phyloP scores from a whole-genome alignment of 2,329 filamentous ascomycete genomes.

The Calonectria henricotiae region DNA sequence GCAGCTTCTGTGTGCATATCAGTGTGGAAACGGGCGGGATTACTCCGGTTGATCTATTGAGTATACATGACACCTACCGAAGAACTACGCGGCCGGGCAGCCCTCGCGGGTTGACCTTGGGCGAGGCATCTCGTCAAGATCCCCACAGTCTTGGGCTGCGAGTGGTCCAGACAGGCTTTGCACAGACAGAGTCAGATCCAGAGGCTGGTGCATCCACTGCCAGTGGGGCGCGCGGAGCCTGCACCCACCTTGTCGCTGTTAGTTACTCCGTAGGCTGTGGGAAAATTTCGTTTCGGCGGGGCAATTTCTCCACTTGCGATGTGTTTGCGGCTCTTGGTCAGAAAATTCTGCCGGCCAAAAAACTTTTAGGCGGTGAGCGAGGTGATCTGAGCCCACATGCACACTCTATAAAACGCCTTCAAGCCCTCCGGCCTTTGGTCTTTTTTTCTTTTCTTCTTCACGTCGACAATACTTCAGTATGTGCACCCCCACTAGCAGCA shows the following conservation, averaged over 20 bases:
- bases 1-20: too few relatives aligned
- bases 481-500: slow-evolving; percentile 56
- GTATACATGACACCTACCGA: too few relatives aligned
- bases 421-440: slow-evolving; percentile 53
- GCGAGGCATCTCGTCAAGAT: slow-evolving; percentile 33
- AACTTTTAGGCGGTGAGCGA: slow-evolving; percentile 58
- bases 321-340: background rate
- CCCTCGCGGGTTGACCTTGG: slow-evolving; percentile 18
- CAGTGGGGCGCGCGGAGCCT: background rate
- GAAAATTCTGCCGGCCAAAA: slow-evolving; percentile 48
- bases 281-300: slow-evolving; percentile 14
- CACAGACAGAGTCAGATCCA: background rate
- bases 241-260: too few relatives aligned
- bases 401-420: slow-evolving; percentile 62
- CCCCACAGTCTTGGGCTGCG: slow-evolving; percentile 1
- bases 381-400: slow-evolving; percentile 46
- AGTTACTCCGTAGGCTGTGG: too few relatives aligned
- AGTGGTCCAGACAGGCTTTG: slow-evolving; percentile 5
- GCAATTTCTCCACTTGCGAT: background rate
- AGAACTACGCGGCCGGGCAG: too few relatives aligned
- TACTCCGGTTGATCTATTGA: too few relatives aligned
- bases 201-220: slow-evolving; percentile 30
- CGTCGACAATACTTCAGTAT: slow-evolving; percentile 76
- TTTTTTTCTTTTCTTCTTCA: slow-evolving; percentile 70
- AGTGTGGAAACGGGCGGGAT: too few relatives aligned